phyloP scores from a whole-genome alignment of 1,284 basidiomycete genomes.

The Pterulicium gracile region DNA sequence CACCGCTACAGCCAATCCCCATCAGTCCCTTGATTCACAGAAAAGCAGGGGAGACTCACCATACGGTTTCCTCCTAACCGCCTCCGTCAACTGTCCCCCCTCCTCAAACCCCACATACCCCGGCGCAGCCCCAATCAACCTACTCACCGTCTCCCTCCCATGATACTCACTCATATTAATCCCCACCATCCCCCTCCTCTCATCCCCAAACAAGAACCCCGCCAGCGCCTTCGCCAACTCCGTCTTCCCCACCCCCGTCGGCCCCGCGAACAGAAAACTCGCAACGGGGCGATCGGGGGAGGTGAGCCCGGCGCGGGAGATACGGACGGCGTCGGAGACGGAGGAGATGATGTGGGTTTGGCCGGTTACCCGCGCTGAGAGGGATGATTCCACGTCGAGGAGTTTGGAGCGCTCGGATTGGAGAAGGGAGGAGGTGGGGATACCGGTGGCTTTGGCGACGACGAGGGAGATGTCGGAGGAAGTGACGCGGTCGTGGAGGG shows the following conservation, averaged over 20 bases:
- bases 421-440: slow-evolving; percentile 82
- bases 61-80: slow-evolving; percentile 75
- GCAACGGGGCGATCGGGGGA: slow-evolving; percentile 82
- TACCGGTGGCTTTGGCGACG: slow-evolving; percentile 83
- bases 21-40: slow-evolving; percentile 3
- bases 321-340: slow-evolving; percentile 81
- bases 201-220: slow-evolving; percentile 80
- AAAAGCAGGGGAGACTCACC: slow-evolving; percentile 29
- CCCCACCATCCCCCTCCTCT: slow-evolving; percentile 75
- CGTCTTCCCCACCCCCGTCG: slow-evolving; percentile 85
- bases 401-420: slow-evolving; percentile 86
- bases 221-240: slow-evolving; percentile 85
- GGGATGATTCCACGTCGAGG: slow-evolving; percentile 80
- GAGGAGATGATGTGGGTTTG: slow-evolving; percentile 78
- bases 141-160: slow-evolving; percentile 83
- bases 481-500: slow-evolving; percentile 82
- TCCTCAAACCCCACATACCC: slow-evolving; percentile 90
- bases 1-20: slow-evolving; percentile 36
- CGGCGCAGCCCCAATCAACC: slow-evolving; percentile 84
- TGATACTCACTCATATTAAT: slow-evolving; percentile 83
- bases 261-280: slow-evolving; percentile 85
- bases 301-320: slow-evolving; percentile 85
- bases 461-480: slow-evolving; percentile 84
- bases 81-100: slow-evolving; percentile 84
- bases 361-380: slow-evolving; percentile 73